Base-by-base conservation (phyloP, 2,329 filamentous ascomycete species). In the Incumbomyces delicatus region DNA sequence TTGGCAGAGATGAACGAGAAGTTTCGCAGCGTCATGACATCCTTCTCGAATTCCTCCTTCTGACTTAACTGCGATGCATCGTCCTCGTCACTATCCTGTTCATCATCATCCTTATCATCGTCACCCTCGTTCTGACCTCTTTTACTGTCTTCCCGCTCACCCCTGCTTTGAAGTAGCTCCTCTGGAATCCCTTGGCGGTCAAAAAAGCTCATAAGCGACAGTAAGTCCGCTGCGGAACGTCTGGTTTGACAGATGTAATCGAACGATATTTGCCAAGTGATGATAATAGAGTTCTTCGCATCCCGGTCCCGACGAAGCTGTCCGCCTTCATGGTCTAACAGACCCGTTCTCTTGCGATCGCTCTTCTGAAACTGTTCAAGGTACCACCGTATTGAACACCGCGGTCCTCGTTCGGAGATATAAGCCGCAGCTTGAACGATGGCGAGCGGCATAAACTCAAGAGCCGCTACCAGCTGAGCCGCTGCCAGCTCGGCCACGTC, bases 181-280 rank as follows among this genome's bases (percentile, higher is more conserved):
- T 37, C 35, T 37, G 50, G 48, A 37, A 57, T 56, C 10, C 48
- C 48, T 45, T 56, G 41, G 14, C 45, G 46, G 46, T 54, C 46
- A 17, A 54, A 54, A 39, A 54, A 50, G 27, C 53, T 57, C 50
- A 55, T 55, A 6, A 57, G 39, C 6, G 53, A 49, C 1, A 57
- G 51, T 0, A 55, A n/a, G 37, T 55, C 49, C 0, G 44, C 40
- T 17, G 53, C 35, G 11, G 51, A 55, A 22, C 47, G 58, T 29
- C 50, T 46, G 17, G 13, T 49, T 32, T 54, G 4, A 1, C 39
- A 53, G 27, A 65, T 59, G 22, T 59, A 31, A 7, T 65, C 57
- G 48, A 65, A 65, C 1, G 62, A 61, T 22, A 65, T 37, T 17
- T n/a, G n/a, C n/a, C n/a, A n/a, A n/a, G n/a, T n/a, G n/a, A n/a